Base-by-base conservation (phyloP, 1,284 basidiomycete genomes). In the Phylloporus sp. region DNA sequence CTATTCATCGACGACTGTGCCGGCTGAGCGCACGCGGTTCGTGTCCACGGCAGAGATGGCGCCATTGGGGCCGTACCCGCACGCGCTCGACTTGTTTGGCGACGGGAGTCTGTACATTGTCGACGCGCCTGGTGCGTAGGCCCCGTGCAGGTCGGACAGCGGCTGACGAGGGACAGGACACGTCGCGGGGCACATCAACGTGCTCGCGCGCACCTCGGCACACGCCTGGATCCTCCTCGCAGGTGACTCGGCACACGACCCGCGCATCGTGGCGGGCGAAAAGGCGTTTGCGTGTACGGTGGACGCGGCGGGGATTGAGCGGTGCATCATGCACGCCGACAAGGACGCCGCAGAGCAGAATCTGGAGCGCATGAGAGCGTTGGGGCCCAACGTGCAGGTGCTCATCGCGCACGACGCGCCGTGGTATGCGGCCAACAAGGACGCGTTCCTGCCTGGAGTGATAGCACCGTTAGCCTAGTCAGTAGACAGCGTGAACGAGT, bases 31-130 rank as follows among this genome's bases (percentile, higher is more conserved):
- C 65, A 85, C 84, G 3, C 68, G 63, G 25, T 79, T 78, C 62
- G 5, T 79, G 66, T 72, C 37, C 84, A 80, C 71, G 74, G 85
- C 75, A 2, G 73, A 71, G 14, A 80, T 80, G 79, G 78, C 78
- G 23, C 71, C 73, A 19, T 68, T 89, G 25, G 52, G 52, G 27
- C 52, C 52, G 15, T 45, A 89, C 75, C 83, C 84, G 10, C 81
- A 78, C 56, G 84, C 85, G 10, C 72, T 85, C 37, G 88, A 91
- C 77, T 84, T 83, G 69, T 88, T 84, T 72, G 83, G 83, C 20
- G 89, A 91, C 69, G 89, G 88, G 4, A 86, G 84, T 68, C 67
- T 88, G 53, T 88, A 88, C 72, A 77, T 90, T 66, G 79, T 90
- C 65, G 85, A 89, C 70, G 82, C 88, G 10, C 84, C 86, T 20